Evolutionary conservation across 2,329 filamentous ascomycete species (phyloP).

Genomic region (Chalaropsis thielavioides): DNA sequence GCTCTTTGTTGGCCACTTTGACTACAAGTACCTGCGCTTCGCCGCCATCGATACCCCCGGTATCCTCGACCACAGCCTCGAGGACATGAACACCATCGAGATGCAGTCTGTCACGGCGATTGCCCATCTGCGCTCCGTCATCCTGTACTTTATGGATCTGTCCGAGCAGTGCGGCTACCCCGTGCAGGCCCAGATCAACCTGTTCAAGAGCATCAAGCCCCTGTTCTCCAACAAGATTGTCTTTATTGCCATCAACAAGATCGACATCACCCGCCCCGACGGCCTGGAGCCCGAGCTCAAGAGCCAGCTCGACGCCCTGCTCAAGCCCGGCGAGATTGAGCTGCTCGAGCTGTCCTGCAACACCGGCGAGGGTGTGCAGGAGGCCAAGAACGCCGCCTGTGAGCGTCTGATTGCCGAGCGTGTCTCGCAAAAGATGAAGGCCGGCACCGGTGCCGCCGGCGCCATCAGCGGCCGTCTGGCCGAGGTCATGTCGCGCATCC

Average conservation of each 20-base stretch:
- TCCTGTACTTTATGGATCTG: constrained; percentile 96
- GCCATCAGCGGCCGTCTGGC: constrained; percentile 67
- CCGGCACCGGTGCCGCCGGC: constrained; percentile 64
- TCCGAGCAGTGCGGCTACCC: constrained; percentile 95
- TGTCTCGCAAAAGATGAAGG: constrained; percentile 92
- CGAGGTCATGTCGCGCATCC: constrained; percentile 84
- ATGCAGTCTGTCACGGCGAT: constrained; percentile 91
- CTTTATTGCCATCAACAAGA: constrained; percentile 96
- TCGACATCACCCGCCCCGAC: constrained; percentile 76
- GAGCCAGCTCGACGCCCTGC: constrained; percentile 60
- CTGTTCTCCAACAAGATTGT: constrained; percentile 96
- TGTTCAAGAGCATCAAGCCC: constrained; percentile 94
- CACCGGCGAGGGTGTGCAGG: constrained; percentile 83
- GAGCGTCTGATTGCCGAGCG: constrained; percentile 85
- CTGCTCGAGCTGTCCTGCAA: constrained; percentile 88
- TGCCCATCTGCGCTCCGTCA: constrained; percentile 85
- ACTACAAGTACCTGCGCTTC: constrained; percentile 58
- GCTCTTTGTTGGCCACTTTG: constrained; percentile 93
- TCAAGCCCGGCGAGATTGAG: constrained; percentile 82
- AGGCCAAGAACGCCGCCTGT: constrained; percentile 88
- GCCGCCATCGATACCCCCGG: constrained; percentile 93
- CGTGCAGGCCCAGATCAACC: constrained; percentile 76
- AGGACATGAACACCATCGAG: constrained; percentile 99
- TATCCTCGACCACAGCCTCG: constrained; percentile 90
- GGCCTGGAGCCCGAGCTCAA: constrained; percentile 70